Conservation (phyloP, 768 basidiomycete genomes). For the Coprinopsis marcescibilis region DNA sequence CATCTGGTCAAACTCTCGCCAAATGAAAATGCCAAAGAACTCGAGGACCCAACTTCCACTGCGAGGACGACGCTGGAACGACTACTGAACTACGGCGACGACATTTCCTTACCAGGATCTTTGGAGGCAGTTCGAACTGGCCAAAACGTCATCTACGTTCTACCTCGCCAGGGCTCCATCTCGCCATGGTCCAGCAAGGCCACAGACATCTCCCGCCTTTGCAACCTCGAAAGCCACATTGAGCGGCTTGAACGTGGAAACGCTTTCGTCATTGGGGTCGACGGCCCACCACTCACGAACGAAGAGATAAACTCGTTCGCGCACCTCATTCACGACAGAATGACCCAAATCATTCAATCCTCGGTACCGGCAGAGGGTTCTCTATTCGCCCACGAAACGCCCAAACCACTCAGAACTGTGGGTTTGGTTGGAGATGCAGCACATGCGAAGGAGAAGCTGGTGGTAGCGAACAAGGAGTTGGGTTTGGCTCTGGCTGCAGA, state of each 20-base stretch:
- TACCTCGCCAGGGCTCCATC: slow-evolving; percentile 85
- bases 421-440: slow-evolving; percentile 15
- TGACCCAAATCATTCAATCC: slow-evolving; percentile 81
- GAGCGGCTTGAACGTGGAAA: slow-evolving; percentile 84
- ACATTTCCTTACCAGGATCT: slow-evolving; percentile 47
- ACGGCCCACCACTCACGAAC: slow-evolving; percentile 32
- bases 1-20: slow-evolving; percentile 74
- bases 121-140: slow-evolving; percentile 15
- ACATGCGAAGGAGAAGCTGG: slow-evolving; percentile 57
- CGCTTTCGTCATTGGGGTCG: slow-evolving; percentile 55
- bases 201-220: slow-evolving; percentile 88
- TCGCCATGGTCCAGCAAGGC: slow-evolving; percentile 99
- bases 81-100: slow-evolving; percentile 83
- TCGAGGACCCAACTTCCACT: slow-evolving; percentile 38
- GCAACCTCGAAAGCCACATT: slow-evolving; percentile 68
- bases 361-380: slow-evolving; percentile 49
- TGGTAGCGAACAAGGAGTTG: slow-evolving; percentile 71
- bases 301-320: slow-evolving; percentile 50
- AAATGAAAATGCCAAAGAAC: slow-evolving; percentile 36
- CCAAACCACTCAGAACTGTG: slow-evolving; percentile 66
- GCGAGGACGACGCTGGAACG: slow-evolving; percentile 53
- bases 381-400: slow-evolving; percentile 56
- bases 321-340: slow-evolving; percentile 85
- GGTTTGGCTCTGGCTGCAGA: slow-evolving; percentile 87
- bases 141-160: slow-evolving; percentile 57